A percentile compares a stretch with the other conserved stretches of the same genome.
Conservation (phyloP, 495 filamentous ascomycete genomes). For the Jackrogersella multiformis region DNA sequence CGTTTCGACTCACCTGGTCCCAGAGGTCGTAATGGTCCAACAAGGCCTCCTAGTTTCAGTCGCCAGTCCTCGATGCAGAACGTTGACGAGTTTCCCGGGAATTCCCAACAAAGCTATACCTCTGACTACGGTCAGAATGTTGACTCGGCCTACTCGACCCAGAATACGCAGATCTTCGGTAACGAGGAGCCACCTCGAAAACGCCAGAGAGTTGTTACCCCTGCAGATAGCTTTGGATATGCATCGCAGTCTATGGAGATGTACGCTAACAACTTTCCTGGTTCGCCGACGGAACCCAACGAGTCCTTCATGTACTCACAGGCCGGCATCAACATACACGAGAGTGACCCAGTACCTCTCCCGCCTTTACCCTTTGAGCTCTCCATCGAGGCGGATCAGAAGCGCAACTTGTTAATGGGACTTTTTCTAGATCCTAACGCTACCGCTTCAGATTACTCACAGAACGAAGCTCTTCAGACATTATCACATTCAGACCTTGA, state of each 20-base stretch:
- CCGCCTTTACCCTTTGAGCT: slow-evolving; percentile 75
- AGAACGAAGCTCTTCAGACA: slow-evolving; percentile 56
- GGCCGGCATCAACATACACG: slow-evolving; percentile 56
- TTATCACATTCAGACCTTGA: slow-evolving; percentile 87
- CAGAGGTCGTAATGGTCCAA: slow-evolving; percentile 61
- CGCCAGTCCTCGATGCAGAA: slow-evolving; percentile 72
- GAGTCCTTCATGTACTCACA: slow-evolving; percentile 83
- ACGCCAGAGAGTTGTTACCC: slow-evolving; percentile 62
- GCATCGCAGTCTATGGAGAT: slow-evolving; percentile 62
- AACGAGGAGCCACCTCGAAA: slow-evolving; percentile 89
- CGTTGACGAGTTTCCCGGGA: slow-evolving; percentile 52
- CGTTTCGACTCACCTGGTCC: slow-evolving; percentile 87
- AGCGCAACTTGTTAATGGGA: slow-evolving; percentile 82
- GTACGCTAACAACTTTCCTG: slow-evolving; percentile 55
- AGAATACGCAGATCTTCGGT: slow-evolving; percentile 49
- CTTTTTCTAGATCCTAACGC: slow-evolving; percentile 82
- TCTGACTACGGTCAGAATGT: slow-evolving; percentile 56
- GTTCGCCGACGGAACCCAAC: slow-evolving; percentile 85
- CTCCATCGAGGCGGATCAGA: slow-evolving; percentile 73
- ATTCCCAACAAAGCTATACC: slow-evolving; percentile 60
- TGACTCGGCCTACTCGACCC: slow-evolving; percentile 60
- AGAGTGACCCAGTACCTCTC: slow-evolving; percentile 65
- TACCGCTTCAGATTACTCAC: slow-evolving; percentile 63
- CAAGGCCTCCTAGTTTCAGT: slow-evolving; percentile 62
- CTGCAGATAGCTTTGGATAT: slow-evolving; percentile 59